These are phyloP conservation scores for Volvariella surrecta DNA, from an alignment of 1,284 basidiomycete genomes.

Conservation along the genomic window DNA sequence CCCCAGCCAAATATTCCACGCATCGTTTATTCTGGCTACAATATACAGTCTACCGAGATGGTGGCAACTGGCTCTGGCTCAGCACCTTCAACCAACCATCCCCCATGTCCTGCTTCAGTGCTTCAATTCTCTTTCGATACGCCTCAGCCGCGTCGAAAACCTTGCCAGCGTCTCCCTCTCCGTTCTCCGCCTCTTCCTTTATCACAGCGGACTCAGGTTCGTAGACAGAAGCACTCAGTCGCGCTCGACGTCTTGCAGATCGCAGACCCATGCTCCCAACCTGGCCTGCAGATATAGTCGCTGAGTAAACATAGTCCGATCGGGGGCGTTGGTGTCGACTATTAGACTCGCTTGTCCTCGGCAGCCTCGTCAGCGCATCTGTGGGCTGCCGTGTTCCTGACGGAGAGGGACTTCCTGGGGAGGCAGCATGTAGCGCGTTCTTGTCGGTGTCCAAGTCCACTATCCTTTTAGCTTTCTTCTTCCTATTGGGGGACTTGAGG, in stretches of 20 bases:
- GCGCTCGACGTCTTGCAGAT: constrained; percentile 38
- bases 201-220: constrained; percentile 39
- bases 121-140: constrained; percentile 73
- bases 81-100: constrained; percentile 82
- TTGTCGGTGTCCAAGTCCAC: no score
- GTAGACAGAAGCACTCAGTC: constrained; percentile 51
- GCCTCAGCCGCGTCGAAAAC: constrained; percentile 47
- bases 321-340: no score
- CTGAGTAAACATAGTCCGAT: no score
- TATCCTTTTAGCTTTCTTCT: no score
- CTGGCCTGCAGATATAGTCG: not conserved
- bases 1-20: no score
- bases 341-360: no score
- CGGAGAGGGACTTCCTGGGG: no score
- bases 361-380: no score
- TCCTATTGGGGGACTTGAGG: no score
- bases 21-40: no score
- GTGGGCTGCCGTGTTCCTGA: no score
- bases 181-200: constrained; percentile 21
- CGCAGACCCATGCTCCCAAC: constrained; percentile 20
- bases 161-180: constrained; percentile 24
- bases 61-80: constrained; percentile 44
- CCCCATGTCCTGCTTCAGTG: constrained; percentile 76
- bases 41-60: constrained; percentile 1
- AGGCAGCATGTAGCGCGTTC: no score